Conservation (phyloP, 306 rosid species). For the Quercus rubra region DNA sequence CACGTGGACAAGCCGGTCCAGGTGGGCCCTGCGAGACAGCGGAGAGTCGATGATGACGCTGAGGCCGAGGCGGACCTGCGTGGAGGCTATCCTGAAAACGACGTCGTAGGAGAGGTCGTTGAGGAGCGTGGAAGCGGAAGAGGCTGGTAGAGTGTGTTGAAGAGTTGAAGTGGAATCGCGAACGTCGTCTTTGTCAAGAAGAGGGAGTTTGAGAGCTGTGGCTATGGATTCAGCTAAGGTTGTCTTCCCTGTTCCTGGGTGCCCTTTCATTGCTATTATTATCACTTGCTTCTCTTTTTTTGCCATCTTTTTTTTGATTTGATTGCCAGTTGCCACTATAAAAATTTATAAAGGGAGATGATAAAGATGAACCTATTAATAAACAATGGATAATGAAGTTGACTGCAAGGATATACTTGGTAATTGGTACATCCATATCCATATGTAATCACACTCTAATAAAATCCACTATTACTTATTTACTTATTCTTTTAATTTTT, state of each 20-base stretch:
- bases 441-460: too few relatives aligned
- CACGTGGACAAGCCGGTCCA: conserved; percentile 39
- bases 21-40: conserved; percentile 57
- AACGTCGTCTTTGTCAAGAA: conserved; percentile 61
- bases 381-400: too few relatives aligned
- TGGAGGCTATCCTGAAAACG: conserved; percentile 42
- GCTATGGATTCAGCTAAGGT: conserved; percentile 51
- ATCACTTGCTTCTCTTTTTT: conserved; percentile 11
- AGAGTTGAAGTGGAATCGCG: conserved; percentile 42
- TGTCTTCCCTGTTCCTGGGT: conserved; percentile 61
- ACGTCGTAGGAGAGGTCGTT: conserved; percentile 63
- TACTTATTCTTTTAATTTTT: too few relatives aligned
- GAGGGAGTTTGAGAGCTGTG: conserved; percentile 43
- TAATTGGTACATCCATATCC: too few relatives aligned
- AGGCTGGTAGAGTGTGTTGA: neutral
- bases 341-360: too few relatives aligned
- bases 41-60: conserved; percentile 68
- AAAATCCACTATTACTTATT: too few relatives aligned
- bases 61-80: conserved; percentile 61
- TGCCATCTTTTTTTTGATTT: neutral
- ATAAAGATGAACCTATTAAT: too few relatives aligned
- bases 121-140: conserved; percentile 39
- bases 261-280: conserved; percentile 71
- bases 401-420: too few relatives aligned
- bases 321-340: too few relatives aligned